A percentile compares a stretch with the other conserved stretches of the same genome.
Conservation (phyloP, 805 yeast genomes). For the Yarrowia sp. region DNA sequence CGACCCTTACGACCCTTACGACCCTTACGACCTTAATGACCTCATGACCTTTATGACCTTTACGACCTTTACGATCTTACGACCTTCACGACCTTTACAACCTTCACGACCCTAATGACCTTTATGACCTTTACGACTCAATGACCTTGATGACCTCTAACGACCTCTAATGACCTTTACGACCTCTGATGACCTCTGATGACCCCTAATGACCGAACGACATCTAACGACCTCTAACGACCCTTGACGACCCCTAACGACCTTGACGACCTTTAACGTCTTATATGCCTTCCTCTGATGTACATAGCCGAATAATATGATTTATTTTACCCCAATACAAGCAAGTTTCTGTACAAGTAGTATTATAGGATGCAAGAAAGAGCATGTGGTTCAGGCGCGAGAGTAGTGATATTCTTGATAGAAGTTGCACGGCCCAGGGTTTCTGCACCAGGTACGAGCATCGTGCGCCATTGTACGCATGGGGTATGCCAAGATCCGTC, state of each 20-base stretch:
- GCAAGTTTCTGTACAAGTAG: no score
- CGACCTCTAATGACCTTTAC: constrained; percentile 4
- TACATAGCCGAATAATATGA: constrained; percentile 7
- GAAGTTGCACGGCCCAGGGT: background rate
- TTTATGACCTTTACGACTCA: background rate
- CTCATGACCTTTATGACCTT: constrained; percentile 7
- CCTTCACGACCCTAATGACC: constrained; percentile 2
- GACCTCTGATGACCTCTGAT: background rate
- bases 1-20: constrained; percentile 5
- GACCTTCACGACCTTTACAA: constrained; percentile 8
- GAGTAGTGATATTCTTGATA: no score
- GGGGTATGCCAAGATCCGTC: background rate
- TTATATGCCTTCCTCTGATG: background rate
- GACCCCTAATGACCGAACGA: no score
- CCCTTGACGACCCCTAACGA: background rate
- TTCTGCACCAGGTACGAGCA: background rate
- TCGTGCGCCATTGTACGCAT: background rate
- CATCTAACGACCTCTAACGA: background rate
- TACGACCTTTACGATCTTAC: constrained; percentile 13
- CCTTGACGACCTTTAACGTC: background rate
- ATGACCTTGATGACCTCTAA: background rate
- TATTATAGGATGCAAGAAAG: no score
- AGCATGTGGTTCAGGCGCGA: no score
- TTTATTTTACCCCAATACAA: no score
- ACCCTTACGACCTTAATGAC: constrained; percentile 5